phyloP scores from a whole-genome alignment of 2,329 filamentous ascomycete species.

The Fusarium solani-melongenae region DNA sequence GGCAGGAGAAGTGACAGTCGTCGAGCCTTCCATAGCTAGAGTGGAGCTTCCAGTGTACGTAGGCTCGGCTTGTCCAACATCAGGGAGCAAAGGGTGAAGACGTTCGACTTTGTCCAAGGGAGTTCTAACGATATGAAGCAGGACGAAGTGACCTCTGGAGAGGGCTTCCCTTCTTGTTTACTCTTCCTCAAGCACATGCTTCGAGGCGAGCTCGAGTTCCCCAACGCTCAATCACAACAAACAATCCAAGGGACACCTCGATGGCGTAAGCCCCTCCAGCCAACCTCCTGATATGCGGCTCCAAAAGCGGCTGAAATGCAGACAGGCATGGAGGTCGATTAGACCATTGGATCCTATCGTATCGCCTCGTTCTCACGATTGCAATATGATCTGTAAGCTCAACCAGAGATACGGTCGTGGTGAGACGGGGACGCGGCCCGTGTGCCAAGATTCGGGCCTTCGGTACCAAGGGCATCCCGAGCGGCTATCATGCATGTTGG shows the following conservation, averaged over 20 bases:
- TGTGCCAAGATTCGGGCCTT: not conserved
- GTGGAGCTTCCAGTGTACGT: conserved; percentile 20
- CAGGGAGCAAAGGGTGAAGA: conserved; percentile 9
- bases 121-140: not conserved
- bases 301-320: conserved; percentile 16
- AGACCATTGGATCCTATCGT: conserved; percentile 10
- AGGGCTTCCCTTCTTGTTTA: not conserved
- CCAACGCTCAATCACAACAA: conserved; percentile 2
- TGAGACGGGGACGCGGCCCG: not conserved
- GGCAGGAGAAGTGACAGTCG: conserved; percentile 16
- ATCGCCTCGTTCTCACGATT: not conserved
- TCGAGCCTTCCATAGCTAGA: conserved; percentile 34
- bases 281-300: conserved; percentile 16
- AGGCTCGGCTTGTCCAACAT: conserved; percentile 17
- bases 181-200: not conserved
- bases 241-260: not conserved
- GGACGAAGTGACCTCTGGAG: conserved; percentile 3
- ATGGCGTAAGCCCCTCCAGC: not conserved
- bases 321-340: conserved; percentile 7
- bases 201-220: not conserved
- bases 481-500: not conserved
- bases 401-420: not conserved
- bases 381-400: not conserved
- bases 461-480: not conserved
- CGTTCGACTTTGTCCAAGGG: conserved; percentile 8